phyloP scores from a whole-genome alignment of 23 red algal genomes.

The Gracilaria domingensis region DNA sequence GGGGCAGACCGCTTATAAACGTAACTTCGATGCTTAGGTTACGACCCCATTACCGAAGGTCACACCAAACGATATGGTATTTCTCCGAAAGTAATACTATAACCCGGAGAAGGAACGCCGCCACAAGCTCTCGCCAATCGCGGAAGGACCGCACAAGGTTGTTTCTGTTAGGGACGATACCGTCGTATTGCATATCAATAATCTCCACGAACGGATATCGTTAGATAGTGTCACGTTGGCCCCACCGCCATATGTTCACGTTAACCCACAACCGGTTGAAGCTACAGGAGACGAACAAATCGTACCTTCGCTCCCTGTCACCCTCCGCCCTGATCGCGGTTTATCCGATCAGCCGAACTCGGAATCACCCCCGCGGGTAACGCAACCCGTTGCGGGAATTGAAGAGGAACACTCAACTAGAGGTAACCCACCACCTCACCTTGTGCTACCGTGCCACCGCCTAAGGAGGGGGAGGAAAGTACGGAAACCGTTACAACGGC shows the following conservation, averaged over 20 bases:
- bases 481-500: neutral
- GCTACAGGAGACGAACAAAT: neutral
- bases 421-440: neutral
- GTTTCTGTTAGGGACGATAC: neutral
- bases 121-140: conserved; percentile 44
- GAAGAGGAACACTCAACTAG: neutral
- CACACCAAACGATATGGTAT: neutral
- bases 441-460: neutral
- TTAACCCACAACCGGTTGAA: neutral
- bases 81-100: conserved; percentile 35
- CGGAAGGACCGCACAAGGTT: conserved; percentile 48
- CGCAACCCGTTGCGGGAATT: neutral
- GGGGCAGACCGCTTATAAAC: neutral
- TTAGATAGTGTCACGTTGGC: neutral
- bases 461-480: neutral
- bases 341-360: too few species aligned
- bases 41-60: too few species aligned
- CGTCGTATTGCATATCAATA: neutral
- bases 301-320: neutral
- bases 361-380: too few species aligned
- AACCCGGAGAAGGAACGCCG: neutral
- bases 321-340: too few species aligned
- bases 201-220: conserved; percentile 3
- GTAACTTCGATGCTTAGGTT: neutral
- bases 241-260: neutral